Conservation (phyloP, 148 eudicot species). For the Suaeda aralocaspica region DNA sequence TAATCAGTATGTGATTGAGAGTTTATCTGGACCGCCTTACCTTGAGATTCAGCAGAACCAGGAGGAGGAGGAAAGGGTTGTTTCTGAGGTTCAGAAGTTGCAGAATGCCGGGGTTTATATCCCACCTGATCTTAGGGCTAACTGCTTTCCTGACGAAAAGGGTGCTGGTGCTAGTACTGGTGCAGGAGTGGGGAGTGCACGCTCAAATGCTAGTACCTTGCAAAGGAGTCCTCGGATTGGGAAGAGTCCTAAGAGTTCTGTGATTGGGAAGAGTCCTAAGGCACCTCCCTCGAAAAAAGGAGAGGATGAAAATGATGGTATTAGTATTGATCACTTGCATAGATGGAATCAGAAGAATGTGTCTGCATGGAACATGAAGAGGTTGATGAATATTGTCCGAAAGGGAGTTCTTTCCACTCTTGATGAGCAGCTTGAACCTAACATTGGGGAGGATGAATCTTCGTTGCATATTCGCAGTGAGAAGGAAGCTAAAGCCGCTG, state of each 20-base stretch:
- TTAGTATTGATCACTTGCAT: slow-evolving; percentile 75
- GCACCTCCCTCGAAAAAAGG: slow-evolving; percentile 32
- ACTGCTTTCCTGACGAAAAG: slow-evolving; percentile 40
- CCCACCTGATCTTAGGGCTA: slow-evolving; percentile 56
- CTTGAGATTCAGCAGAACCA: slow-evolving; percentile 40
- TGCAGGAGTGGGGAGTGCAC: slow-evolving; percentile 32
- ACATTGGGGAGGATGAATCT: slow-evolving; percentile 50
- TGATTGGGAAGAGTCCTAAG: slow-evolving; percentile 41
- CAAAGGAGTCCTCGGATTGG: slow-evolving; percentile 30
- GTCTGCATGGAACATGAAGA: slow-evolving; percentile 98
- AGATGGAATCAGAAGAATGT: slow-evolving; percentile 77
- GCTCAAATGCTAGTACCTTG: slow-evolving; percentile 33
- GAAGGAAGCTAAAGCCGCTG: slow-evolving; percentile 64
- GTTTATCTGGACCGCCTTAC: slow-evolving; percentile 55
- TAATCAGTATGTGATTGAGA: slow-evolving; percentile 72
- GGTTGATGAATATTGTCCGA: slow-evolving; percentile 63
- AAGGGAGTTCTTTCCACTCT: slow-evolving; percentile 63
- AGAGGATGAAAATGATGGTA: slow-evolving; percentile 37
- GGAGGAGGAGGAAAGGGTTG: slow-evolving; percentile 56
- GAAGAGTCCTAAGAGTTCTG: slow-evolving; percentile 37
- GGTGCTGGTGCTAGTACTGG: not conserved
- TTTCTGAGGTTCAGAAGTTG: slow-evolving; percentile 51
- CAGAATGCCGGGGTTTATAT: slow-evolving; percentile 56
- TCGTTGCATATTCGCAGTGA: slow-evolving; percentile 56
- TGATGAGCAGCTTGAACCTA: slow-evolving; percentile 55